Evolutionary conservation across 1,139 yeast species (phyloP).

Genomic region (Yamadazyma atmosphaerica): DNA sequence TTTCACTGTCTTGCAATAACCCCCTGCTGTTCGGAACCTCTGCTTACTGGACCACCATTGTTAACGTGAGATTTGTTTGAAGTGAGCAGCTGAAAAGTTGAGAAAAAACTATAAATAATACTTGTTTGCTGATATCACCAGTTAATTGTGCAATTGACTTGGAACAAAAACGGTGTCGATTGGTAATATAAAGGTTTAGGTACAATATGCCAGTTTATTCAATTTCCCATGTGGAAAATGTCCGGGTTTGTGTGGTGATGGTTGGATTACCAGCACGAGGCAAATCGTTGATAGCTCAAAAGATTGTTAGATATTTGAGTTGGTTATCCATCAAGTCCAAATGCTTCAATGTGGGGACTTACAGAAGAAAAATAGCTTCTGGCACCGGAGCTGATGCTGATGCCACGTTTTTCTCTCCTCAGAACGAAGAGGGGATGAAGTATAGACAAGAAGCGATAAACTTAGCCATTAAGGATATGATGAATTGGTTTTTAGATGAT

Average conservation of each 20-base stretch:
- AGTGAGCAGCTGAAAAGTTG: background rate
- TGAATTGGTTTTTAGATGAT: conserved; percentile 80
- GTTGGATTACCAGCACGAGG: conserved; percentile 75
- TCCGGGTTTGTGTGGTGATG: conserved; percentile 75
- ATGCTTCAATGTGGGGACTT: conserved; percentile 87
- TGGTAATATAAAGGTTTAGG: no score
- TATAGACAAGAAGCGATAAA: conserved; percentile 70
- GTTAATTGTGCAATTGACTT: background rate
- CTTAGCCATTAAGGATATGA: conserved; percentile 77
- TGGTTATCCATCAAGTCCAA: conserved; percentile 90
- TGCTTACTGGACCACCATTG: no score
- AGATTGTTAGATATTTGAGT: conserved; percentile 81
- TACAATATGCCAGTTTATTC: conserved; percentile 82
- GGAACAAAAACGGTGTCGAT: no score
- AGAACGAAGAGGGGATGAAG: conserved; percentile 61
- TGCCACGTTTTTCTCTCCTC: conserved; percentile 78
- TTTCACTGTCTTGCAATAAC: no score
- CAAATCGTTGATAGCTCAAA: conserved; percentile 77
- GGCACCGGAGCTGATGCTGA: conserved; percentile 22
- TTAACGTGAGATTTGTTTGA: background rate
- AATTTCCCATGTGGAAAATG: conserved; percentile 68
- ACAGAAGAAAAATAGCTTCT: conserved; percentile 62
- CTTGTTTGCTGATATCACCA: background rate
- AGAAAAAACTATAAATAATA: background rate
- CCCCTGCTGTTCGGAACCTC: no score